Percentiles rank a stretch among this genome's conserved stretches.
phyloP scores from a whole-genome alignment of 441 rosid genomes.

The Populus hybrid region DNA sequence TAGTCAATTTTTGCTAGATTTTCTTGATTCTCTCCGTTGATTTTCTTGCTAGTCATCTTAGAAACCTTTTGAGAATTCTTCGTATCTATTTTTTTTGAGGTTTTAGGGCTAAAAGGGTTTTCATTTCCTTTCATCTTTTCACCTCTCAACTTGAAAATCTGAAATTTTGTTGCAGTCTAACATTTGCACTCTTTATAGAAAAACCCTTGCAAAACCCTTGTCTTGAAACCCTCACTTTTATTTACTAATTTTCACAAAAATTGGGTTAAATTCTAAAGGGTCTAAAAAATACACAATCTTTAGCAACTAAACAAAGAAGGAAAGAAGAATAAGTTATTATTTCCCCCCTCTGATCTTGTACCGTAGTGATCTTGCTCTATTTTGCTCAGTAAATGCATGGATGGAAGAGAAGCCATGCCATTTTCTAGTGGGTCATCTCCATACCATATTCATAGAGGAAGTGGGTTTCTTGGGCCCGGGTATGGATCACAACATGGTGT shows the following conservation, averaged over 20 bases:
- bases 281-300: slow-evolving; percentile 16
- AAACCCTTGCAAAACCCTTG: slow-evolving; percentile 34
- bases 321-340: slow-evolving; percentile 14
- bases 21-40: slow-evolving; percentile 23
- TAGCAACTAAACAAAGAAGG: slow-evolving; percentile 2
- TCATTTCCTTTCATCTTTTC: not conserved
- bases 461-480: slow-evolving; percentile 45
- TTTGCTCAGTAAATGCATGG: slow-evolving; percentile 81
- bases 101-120: slow-evolving; percentile 23
- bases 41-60: slow-evolving; percentile 6
- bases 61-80: slow-evolving; percentile 30
- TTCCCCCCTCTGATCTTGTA: slow-evolving; percentile 12
- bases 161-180: slow-evolving; percentile 12
- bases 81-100: slow-evolving; percentile 18
- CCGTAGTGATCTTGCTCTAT: slow-evolving; percentile 19
- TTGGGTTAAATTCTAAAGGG: slow-evolving; percentile 13
- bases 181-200: slow-evolving; percentile 9
- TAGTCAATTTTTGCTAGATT: slow-evolving; percentile 15
- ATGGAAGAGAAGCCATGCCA: slow-evolving; percentile 95
- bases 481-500: slow-evolving; percentile 56
- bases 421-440: slow-evolving; percentile 78
- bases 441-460: slow-evolving; percentile 82
- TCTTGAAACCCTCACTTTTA: slow-evolving; percentile 5
- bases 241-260: not conserved
- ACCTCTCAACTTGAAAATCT: slow-evolving; percentile 11